Evolutionary conservation across 108 stramenopile species (phyloP).

Genomic region (Skeletonema grethae): DNA sequence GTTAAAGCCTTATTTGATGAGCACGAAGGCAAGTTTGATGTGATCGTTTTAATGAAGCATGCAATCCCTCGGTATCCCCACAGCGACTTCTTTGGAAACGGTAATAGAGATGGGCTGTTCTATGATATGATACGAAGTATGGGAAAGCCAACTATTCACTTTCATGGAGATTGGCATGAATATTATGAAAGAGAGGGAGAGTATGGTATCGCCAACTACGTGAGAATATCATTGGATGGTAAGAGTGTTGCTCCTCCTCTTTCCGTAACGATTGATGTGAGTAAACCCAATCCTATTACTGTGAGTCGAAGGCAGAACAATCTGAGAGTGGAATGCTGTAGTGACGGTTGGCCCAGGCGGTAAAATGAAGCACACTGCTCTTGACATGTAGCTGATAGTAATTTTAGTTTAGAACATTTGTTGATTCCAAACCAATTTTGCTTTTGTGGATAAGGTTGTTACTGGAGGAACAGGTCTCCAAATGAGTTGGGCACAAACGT

Average conservation of each 20-base stretch:
- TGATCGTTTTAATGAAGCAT: not conserved
- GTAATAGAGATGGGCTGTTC: constrained; percentile 14
- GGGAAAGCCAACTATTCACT: constrained; percentile 56
- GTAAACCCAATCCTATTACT: constrained; percentile 27
- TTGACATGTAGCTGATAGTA: no score
- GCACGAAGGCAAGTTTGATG: not conserved
- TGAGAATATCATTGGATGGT: constrained; percentile 43
- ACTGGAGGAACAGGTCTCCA: no score
- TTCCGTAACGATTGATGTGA: constrained; percentile 29
- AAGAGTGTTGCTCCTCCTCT: constrained; percentile 24
- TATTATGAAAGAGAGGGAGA: constrained; percentile 33
- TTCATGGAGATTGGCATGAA: constrained; percentile 56
- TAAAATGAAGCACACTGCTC: no score
- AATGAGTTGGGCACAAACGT: no score
- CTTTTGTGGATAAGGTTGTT: no score
- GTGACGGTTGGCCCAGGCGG: constrained; percentile 32
- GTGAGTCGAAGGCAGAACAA: constrained; percentile 28
- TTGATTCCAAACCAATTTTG: no score
- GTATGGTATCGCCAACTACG: constrained; percentile 32
- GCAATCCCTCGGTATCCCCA: not conserved
- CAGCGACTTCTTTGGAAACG: constrained; percentile 42
- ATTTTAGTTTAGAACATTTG: no score
- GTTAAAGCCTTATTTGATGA: constrained; percentile 13
- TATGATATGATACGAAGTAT: constrained; percentile 16
- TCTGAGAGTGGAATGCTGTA: constrained; percentile 40